phyloP scores from a whole-genome alignment of 768 basidiomycete genomes.

The Russula sp. region DNA sequence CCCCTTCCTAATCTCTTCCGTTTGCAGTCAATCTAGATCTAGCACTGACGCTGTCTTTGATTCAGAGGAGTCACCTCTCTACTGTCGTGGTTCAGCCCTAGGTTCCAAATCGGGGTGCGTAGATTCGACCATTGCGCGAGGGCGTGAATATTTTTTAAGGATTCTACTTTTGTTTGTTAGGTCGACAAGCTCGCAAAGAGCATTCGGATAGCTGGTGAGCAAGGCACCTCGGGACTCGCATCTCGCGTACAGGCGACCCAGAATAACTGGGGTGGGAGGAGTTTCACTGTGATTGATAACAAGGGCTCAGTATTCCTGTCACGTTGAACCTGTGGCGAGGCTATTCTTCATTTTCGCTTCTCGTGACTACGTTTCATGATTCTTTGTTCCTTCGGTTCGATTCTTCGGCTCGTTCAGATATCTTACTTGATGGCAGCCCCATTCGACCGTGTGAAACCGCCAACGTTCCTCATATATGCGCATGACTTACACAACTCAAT shows the following conservation, averaged over 20 bases:
- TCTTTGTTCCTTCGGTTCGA: too few relatives aligned
- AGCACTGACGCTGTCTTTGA: background rate
- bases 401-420: too few relatives aligned
- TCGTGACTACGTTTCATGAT: too few relatives aligned
- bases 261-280: slow-evolving; percentile 33
- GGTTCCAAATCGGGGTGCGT: slow-evolving; percentile 12
- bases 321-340: background rate
- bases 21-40: background rate
- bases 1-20: too few relatives aligned
- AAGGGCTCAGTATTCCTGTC: slow-evolving; percentile 7
- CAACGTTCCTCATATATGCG: too few relatives aligned
- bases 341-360: too few relatives aligned
- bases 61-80: background rate
- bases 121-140: background rate
- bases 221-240: slow-evolving; percentile 49
- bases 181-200: slow-evolving; percentile 48
- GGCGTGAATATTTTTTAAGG: background rate
- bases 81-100: slow-evolving; percentile 1
- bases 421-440: too few relatives aligned
- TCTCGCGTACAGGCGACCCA: slow-evolving; percentile 39
- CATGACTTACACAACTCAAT: too few relatives aligned
- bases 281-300: slow-evolving; percentile 55
- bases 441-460: too few relatives aligned
- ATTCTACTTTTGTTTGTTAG: slow-evolving; percentile 30
- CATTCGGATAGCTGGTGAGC: slow-evolving; percentile 46